Evolutionary conservation across 805 yeast species (phyloP), one percentile per base, ranked within the genome.

Genomic region (Naumovozyma castellii): DNA sequence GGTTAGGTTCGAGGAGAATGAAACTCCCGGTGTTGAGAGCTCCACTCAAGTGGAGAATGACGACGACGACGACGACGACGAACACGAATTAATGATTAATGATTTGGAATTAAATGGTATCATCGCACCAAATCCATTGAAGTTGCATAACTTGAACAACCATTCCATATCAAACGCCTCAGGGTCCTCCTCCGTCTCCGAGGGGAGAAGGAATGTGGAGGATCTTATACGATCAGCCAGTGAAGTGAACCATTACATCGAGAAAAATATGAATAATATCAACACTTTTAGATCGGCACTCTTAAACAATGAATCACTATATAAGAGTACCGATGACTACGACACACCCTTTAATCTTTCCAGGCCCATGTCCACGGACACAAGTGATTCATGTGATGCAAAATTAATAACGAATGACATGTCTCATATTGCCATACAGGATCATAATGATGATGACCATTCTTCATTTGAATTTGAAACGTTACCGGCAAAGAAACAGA

Each of bases 221-320:
- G 53, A 54, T 20, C 45, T 61, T 19, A 42, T 59, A 5, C 51
- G 48, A 35, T 50, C 53, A 34, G 62, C 64, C 1, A 49, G 48
- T 27, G 51, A 47, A 19, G 44, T 58, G 25, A 56, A 57, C 33
- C 50, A 48, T 14, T 54, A 49, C 34, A 22, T 57, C 37, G 47
- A 48, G 4, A 45, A 53, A 18, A 57, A 52, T 38, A 32, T 57
- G 36, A 54, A 54, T 12, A 47, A 49, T 10, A 56, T 57, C 4
- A 48, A 50, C 32, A 40, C 46, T 6, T 52, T 56, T 31, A 48
- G 53, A 34, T 37, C 54, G 4, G 52, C 50, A 12, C 31, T 44
- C 15, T 17, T 39, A 15, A n/a, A 19, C 14, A 31, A 29, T 13
- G 31, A 29, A 29, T 29, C 32, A 29, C 15, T 29, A 8, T 29